phyloP scores from a whole-genome alignment of 495 filamentous ascomycete genomes.

The Pyrenopolyporus hunteri region DNA sequence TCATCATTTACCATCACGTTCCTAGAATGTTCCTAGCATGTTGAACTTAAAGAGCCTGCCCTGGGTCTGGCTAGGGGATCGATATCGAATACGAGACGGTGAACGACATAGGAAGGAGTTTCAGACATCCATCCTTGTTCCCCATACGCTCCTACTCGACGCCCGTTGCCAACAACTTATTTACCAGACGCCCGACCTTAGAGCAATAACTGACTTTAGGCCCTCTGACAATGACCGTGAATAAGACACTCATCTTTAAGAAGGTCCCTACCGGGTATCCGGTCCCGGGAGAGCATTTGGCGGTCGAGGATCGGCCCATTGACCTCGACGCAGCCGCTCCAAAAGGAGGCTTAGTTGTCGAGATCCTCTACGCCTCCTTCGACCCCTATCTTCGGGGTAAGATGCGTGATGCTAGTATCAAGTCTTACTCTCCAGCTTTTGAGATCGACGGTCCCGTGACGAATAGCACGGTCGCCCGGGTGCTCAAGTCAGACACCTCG shows the following conservation, averaged over 20 bases:
- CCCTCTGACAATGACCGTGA: slow-evolving; percentile 55
- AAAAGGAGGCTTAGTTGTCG: slow-evolving; percentile 70
- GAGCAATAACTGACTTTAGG: neutral
- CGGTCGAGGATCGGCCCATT: slow-evolving; percentile 69
- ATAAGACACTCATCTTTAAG: slow-evolving; percentile 85
- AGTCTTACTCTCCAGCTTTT: slow-evolving; percentile 70
- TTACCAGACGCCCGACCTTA: neutral
- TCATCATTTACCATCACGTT: neutral
- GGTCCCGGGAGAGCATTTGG: slow-evolving; percentile 73
- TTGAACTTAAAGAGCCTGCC: no score
- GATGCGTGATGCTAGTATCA: slow-evolving; percentile 54
- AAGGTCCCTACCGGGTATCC: slow-evolving; percentile 71
- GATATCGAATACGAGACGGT: no score
- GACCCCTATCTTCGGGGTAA: slow-evolving; percentile 89
- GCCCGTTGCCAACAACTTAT: no score
- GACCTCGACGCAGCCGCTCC: slow-evolving; percentile 70
- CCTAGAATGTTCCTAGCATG: no score
- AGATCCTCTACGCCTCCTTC: slow-evolving; percentile 79
- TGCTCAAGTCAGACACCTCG: slow-evolving; percentile 68
- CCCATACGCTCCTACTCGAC: no score
- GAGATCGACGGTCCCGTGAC: slow-evolving; percentile 61
- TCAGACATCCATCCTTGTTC: no score
- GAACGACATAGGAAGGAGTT: neutral
- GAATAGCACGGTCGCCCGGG: slow-evolving; percentile 63
- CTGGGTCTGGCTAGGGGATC: no score